Conservation (phyloP, 2,329 filamentous ascomycete genomes). For the Elsinoe fawcettii region DNA sequence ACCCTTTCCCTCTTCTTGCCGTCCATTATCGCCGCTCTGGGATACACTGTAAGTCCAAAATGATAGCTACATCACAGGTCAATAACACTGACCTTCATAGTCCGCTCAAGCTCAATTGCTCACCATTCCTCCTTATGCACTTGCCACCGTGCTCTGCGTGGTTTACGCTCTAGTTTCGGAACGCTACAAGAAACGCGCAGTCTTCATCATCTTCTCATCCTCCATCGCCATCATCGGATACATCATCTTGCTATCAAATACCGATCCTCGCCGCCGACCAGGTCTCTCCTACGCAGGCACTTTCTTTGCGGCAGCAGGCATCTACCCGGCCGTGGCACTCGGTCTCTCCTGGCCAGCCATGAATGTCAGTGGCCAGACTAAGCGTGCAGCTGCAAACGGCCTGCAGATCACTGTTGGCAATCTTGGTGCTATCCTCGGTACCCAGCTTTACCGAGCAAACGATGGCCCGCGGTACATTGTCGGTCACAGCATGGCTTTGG, state of each 20-base stretch:
- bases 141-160: conserved; percentile 50
- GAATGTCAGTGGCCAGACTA: conserved; percentile 64
- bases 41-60: conserved; percentile 36
- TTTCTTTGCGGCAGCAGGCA: conserved; percentile 46
- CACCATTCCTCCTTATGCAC: conserved; percentile 31
- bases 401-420: conserved; percentile 68
- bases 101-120: conserved; percentile 41
- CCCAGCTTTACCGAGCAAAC: conserved; percentile 57
- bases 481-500: conserved; percentile 60
- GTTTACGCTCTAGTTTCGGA: conserved; percentile 55
- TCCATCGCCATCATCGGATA: conserved; percentile 32
- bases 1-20: conserved; percentile 40
- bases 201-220: conserved; percentile 53
- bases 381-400: conserved; percentile 59
- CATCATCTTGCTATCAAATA: conserved; percentile 31
- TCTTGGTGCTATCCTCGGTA: conserved; percentile 59
- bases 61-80: not conserved
- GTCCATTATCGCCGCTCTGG: conserved; percentile 60
- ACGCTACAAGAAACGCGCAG: conserved; percentile 47
- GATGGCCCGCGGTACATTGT: conserved; percentile 57
- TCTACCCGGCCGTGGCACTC: conserved; percentile 58
- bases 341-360: conserved; percentile 63
- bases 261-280: conserved; percentile 34
- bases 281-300: conserved; percentile 33
- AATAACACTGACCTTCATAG: conserved; percentile 23